Percentiles rank a stretch among this genome's conserved stretches.
These are phyloP conservation scores for Pseudocercospora vitis DNA, from an alignment of 2,329 filamentous ascomycete genomes.

Conservation along the genomic window DNA sequence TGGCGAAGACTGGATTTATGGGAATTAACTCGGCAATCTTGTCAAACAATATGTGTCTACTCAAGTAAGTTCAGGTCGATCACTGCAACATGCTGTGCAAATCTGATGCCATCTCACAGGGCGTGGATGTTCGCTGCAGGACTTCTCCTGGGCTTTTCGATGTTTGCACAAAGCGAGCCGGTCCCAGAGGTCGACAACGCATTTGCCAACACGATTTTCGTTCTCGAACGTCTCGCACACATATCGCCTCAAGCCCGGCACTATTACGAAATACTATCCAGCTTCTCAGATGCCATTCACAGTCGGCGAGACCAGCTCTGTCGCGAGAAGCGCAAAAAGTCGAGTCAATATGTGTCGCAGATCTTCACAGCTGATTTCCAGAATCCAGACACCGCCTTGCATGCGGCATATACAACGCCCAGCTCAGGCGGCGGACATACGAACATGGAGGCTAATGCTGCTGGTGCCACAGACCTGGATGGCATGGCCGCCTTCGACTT, in stretches of 20 bases:
- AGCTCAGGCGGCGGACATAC: conserved; percentile 5
- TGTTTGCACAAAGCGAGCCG: conserved; percentile 52
- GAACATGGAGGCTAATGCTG: background rate
- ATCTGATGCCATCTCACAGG: conserved; percentile 41
- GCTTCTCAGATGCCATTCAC: conserved; percentile 27
- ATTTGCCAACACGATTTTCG: conserved; percentile 52
- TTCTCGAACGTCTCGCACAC: conserved; percentile 50
- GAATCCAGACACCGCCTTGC: conserved; percentile 10
- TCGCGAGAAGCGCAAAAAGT: conserved; percentile 24
- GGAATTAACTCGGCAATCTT: conserved; percentile 45
- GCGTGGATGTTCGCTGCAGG: conserved; percentile 57
- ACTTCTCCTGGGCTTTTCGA: conserved; percentile 57
- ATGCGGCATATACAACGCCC: conserved; percentile 11
- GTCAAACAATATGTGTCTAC: conserved; percentile 57
- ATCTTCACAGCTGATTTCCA: conserved; percentile 28
- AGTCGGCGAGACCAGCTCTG: conserved; percentile 21
- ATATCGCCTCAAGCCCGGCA: conserved; percentile 59
- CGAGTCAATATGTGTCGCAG: conserved; percentile 25
- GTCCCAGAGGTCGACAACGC: conserved; percentile 51
- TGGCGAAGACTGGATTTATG: conserved; percentile 54
- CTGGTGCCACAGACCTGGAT: background rate
- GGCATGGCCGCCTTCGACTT: conserved; percentile 17
- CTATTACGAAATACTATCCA: conserved; percentile 56
- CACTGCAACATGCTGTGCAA: background rate
- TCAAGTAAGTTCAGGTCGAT: conserved; percentile 51